Evolutionary conservation across 179 eudicot species (phyloP), one percentile per base, ranked within the genome.

Genomic region (Carnegiea gigantea): DNA sequence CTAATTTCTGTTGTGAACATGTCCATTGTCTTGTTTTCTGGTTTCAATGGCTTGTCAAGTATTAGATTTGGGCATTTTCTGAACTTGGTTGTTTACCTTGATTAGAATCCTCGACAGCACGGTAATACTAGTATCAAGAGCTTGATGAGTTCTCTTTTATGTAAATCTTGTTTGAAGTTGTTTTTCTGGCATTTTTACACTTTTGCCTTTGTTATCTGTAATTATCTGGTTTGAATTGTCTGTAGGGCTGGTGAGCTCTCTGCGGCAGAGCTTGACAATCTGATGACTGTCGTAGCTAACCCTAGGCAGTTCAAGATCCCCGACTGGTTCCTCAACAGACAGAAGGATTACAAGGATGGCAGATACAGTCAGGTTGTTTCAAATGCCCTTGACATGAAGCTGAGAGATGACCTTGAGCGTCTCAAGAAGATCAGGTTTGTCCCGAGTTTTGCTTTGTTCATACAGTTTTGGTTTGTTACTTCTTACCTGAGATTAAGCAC

Each of bases 311-410:
- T 90, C 82, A 93, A 93, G 80, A 86, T 93, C 75, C 97, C 97
- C 15, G 98, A 94, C 84, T 94, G 94, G 93, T 94, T 94, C 44
- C 85, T 94, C n/a, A 94, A 94, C 83, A 93, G 98, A 84, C 94
- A 94, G 88, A 94, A 94, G 90, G 98, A 94, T 70, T 94, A 94
- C 91, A 94, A 93, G 89, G 98, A 94, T 89, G 98, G 98, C 3
- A 86, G 93, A 49, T 94, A 43, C 83, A 91, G 95, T n/a, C 98
- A 94, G 79, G 97, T 94, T 83, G 87, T 92, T 53, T 93, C 98
- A 49, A 94, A 94, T 77, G 94, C 88, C 18, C 92, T 94, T 53
- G 98, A 94, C 88, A 94, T 94, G 98, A 94, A 94, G 75, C 90
- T 94, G 4, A 93, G 98, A 78, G 98, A 94, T 86, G 98, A 94